These are phyloP conservation scores for Hypomyces perniciosus DNA, from an alignment of 2,329 filamentous ascomycete genomes.

Conservation along the genomic window DNA sequence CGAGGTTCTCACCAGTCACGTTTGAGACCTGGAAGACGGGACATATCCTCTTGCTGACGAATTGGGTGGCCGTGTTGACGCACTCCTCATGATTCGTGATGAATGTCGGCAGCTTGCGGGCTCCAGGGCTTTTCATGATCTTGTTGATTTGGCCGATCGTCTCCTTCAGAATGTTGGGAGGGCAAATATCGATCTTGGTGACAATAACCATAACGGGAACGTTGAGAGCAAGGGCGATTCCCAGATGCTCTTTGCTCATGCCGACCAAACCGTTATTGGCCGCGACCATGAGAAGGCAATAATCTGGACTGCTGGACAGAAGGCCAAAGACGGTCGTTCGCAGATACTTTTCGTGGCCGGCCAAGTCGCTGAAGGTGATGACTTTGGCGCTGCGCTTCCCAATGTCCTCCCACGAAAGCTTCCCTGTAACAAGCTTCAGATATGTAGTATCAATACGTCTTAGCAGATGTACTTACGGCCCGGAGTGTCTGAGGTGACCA, in stretches of 20 bases:
- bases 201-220: slow-evolving; percentile 97
- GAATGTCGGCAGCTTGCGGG: slow-evolving; percentile 91
- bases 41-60: slow-evolving; percentile 91
- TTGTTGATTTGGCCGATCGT: slow-evolving; percentile 87
- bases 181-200: slow-evolving; percentile 98
- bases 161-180: slow-evolving; percentile 88
- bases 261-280: slow-evolving; percentile 96
- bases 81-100: slow-evolving; percentile 89
- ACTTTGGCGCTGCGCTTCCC: slow-evolving; percentile 93
- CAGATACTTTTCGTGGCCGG: slow-evolving; percentile 91
- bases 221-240: slow-evolving; percentile 88
- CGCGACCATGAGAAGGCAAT: slow-evolving; percentile 96
- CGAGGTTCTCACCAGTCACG: slow-evolving; percentile 85
- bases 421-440: slow-evolving; percentile 30
- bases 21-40: slow-evolving; percentile 98
- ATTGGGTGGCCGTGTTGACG: slow-evolving; percentile 91
- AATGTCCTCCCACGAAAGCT: slow-evolving; percentile 94
- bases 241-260: slow-evolving; percentile 97
- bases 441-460: background rate
- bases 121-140: slow-evolving; percentile 89
- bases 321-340: slow-evolving; percentile 95
- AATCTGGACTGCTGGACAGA: slow-evolving; percentile 90
- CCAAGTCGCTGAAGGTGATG: slow-evolving; percentile 91
- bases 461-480: slow-evolving; percentile 57
- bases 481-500: slow-evolving; percentile 74